Conservation (phyloP, 352 stramenopile species). For the Phytophthora quininea region DNA sequence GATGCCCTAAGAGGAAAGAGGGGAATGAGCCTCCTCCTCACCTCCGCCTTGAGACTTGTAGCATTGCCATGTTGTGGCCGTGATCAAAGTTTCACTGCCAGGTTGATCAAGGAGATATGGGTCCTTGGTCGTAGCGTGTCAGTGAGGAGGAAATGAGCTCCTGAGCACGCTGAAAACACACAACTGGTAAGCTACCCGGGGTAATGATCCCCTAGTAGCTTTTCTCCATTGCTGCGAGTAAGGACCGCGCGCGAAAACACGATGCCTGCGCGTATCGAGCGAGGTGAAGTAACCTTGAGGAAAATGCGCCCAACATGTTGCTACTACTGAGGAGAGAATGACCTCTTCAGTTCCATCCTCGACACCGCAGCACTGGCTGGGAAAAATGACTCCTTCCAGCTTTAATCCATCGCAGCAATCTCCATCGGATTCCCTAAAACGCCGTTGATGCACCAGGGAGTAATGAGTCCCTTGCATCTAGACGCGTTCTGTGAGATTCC, state of each 20-base stretch:
- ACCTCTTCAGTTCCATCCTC: too few relatives aligned
- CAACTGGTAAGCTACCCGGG: neutral
- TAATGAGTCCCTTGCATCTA: slow-evolving; percentile 19
- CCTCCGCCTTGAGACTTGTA: neutral
- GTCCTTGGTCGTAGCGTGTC: too few relatives aligned
- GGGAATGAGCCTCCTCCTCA: slow-evolving; percentile 29
- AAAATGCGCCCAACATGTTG: too few relatives aligned
- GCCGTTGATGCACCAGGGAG: slow-evolving; percentile 4
- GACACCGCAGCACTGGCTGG: too few relatives aligned
- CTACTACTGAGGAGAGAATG: too few relatives aligned
- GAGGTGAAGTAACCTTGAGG: too few relatives aligned
- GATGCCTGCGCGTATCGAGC: neutral
- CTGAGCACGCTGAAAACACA: neutral
- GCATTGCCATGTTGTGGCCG: neutral
- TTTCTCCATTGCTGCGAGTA: neutral
- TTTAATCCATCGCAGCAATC: too few relatives aligned
- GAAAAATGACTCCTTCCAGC: too few relatives aligned
- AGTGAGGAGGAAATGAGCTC: neutral
- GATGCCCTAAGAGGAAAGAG: slow-evolving; percentile 7
- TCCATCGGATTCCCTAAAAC: too few relatives aligned
- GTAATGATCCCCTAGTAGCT: slow-evolving; percentile 5
- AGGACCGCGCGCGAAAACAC: neutral
- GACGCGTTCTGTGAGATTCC: neutral
- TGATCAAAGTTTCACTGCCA: too few relatives aligned
- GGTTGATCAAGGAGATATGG: too few relatives aligned